Percentiles rank a stretch among this genome's conserved stretches.
phyloP scores from a whole-genome alignment of 352 stramenopile species.

The Globisporangium orthogonon region DNA sequence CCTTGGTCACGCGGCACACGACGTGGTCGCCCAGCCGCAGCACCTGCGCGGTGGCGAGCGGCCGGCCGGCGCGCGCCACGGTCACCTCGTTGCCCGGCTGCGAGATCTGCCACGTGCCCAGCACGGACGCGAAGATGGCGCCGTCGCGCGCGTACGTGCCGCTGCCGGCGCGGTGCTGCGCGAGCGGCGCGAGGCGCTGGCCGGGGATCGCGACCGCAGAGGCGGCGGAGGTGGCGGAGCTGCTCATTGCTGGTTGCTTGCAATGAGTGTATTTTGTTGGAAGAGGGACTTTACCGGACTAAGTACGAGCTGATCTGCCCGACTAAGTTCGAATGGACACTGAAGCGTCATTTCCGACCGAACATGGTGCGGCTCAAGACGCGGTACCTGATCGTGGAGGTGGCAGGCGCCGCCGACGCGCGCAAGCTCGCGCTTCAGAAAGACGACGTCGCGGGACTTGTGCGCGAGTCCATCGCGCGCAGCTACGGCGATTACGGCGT shows the following conservation, averaged over 20 bases:
- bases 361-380: constrained; percentile 76
- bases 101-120: constrained; percentile 33
- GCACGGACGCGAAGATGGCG: constrained; percentile 66
- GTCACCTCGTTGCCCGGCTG: constrained; percentile 26
- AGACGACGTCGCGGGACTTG: constrained; percentile 44
- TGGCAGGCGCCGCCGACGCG: constrained; percentile 20
- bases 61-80: constrained; percentile 41
- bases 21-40: constrained; percentile 60
- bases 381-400: constrained; percentile 63
- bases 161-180: constrained; percentile 30
- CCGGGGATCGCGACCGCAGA: constrained; percentile 38
- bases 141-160: constrained; percentile 57
- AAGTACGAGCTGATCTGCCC: neutral
- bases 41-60: constrained; percentile 64
- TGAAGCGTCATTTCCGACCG: neutral
- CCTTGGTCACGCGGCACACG: constrained; percentile 58
- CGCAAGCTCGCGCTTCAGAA: constrained; percentile 47
- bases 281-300: neutral
- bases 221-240: constrained; percentile 11
- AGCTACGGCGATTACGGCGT: constrained; percentile 68
- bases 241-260: constrained; percentile 9
- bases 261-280: neutral
- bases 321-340: too few species aligned
- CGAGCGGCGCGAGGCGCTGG: constrained; percentile 37
- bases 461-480: constrained; percentile 59